Conservation (phyloP, 225 moss, liverwort and hornwort genomes). For the Pseudisothecium myosuroides region DNA sequence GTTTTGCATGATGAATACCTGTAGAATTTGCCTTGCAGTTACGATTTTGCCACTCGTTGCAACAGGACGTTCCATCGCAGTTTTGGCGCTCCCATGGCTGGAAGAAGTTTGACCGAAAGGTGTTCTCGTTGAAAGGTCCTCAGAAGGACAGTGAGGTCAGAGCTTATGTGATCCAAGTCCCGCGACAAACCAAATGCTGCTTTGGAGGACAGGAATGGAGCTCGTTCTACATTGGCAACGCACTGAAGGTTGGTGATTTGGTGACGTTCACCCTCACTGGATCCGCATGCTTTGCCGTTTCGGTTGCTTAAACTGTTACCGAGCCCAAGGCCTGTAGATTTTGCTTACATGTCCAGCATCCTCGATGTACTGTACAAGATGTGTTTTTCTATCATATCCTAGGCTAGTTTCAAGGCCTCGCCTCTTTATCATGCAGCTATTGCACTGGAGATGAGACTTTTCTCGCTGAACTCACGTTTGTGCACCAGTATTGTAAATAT, state of each 20-base stretch:
- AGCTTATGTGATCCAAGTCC: not conserved
- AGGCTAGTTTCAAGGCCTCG: not conserved
- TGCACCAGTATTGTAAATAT: not conserved
- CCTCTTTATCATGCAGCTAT: not conserved
- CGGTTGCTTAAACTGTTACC: not conserved
- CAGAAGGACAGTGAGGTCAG: not conserved
- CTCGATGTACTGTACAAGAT: not conserved
- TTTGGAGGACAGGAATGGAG: not conserved
- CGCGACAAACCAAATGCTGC: not conserved
- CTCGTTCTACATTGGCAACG: not conserved
- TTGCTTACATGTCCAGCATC: not conserved
- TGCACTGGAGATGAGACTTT: not conserved
- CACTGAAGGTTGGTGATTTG: not conserved
- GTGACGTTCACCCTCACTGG: not conserved
- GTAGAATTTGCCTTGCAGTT: not conserved
- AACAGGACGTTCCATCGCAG: not conserved
- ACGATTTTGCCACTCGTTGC: not conserved
- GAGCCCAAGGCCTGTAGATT: not conserved
- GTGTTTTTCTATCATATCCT: not conserved
- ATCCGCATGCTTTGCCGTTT: not conserved
- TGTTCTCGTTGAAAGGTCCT: not conserved
- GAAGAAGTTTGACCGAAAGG: not conserved
- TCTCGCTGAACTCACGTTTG: not conserved
- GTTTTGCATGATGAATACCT: not conserved
- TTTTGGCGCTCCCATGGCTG: not conserved